Evolutionary conservation across 176 grass and related monocot genomes (phyloP), one percentile per base, ranked within the genome.

Genomic region (Oropetium thomaeum): DNA sequence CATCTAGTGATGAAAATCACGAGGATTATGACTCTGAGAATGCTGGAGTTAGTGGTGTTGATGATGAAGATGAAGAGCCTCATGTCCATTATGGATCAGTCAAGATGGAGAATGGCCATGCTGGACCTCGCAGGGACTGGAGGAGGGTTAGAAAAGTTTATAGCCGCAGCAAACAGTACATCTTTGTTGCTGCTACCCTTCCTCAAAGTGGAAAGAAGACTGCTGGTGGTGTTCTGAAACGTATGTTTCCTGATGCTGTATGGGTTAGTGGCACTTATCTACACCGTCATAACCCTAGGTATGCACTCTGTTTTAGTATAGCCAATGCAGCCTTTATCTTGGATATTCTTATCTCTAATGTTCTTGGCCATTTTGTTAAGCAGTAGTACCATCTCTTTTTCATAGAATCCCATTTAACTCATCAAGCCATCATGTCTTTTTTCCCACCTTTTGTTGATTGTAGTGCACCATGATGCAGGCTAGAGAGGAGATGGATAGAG

Each of bases 121-220:
- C 30, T 61, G 65, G 58, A 73, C 60, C 40, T 76, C 65, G 40
- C 4, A 75, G 49, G 48, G 91, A 92, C 47, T 98, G 91, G 96
- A 90, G 89, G 58, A 98, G 91, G 82, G 91, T 98, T 65, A 88
- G 84, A 83, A 89, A 90, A 86, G 43, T 88, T 17, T 98, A 92
- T 71, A 93, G 30, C 57, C 86, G 89, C 63, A 98, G 91, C 78
- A 98, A 98, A 76, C 96, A 98, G 69, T 98, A 94, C 76, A 51
- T 98, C 38, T 98, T 98, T 88, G 87, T 98, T 74, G 96, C 96
- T 44, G 96, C 96, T 3, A 94, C 96, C 16, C 86, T 98, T 81
- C 96, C 91, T 59, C 84, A 79, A 77, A 98, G 89, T 76, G 96
- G 89, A 41, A 94, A 92, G 77, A 92, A 77, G 74, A 98, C 96